A percentile compares a stretch with the other conserved stretches of the same genome.
These are phyloP conservation scores for Cladosporium sphaerospermum DNA, from an alignment of 2,329 filamentous ascomycete genomes.

Conservation along the genomic window DNA sequence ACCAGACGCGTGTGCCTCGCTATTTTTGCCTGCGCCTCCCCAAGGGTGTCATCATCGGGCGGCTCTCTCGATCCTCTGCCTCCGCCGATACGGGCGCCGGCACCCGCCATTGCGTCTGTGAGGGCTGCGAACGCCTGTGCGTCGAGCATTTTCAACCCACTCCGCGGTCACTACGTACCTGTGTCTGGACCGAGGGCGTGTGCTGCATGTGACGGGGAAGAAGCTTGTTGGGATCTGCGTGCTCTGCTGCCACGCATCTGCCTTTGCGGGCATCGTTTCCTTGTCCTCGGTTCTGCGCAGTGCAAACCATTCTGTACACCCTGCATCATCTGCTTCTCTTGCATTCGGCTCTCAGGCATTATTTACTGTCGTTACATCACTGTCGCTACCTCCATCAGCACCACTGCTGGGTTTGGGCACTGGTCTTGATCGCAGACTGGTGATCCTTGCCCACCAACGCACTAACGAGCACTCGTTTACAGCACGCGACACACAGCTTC, in stretches of 20 bases:
- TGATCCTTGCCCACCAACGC: neutral
- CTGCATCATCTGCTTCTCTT: neutral
- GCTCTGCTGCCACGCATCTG: neutral
- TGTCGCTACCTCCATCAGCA: constrained; percentile 2
- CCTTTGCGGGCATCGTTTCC: neutral
- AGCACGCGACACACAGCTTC: neutral
- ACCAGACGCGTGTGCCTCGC: constrained; percentile 11
- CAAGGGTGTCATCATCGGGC: neutral
- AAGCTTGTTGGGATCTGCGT: constrained; percentile 7
- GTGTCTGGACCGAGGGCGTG: constrained; percentile 7
- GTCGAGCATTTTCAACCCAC: neutral
- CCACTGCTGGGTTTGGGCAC: neutral
- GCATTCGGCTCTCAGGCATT: too few relatives aligned
- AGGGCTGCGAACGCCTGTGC: too few relatives aligned
- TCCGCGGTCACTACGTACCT: constrained; percentile 6
- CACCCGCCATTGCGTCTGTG: neutral
- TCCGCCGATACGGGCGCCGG: neutral
- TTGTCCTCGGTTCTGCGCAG: neutral
- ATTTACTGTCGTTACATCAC: neutral
- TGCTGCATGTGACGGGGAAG: neutral
- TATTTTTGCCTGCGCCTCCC: constrained; percentile 5
- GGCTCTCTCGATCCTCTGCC: neutral
- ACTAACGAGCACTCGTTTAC: neutral
- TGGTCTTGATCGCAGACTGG: neutral
- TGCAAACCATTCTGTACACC: neutral